Percentiles rank a stretch among this genome's conserved stretches.
phyloP scores from a whole-genome alignment of 805 yeast genomes.

The Teunomyces funiuensis region DNA sequence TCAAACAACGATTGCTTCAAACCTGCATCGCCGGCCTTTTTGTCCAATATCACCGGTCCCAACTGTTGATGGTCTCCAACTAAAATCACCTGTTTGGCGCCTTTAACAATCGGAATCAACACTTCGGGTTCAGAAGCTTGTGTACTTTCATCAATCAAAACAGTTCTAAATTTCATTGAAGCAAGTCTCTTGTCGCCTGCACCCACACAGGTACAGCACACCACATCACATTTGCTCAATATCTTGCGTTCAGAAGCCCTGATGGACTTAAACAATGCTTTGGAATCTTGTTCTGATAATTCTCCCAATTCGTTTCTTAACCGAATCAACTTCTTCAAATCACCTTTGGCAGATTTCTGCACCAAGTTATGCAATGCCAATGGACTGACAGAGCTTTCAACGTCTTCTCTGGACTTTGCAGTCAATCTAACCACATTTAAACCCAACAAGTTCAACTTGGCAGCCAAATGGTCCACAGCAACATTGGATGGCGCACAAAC shows the following conservation, averaged over 20 bases:
- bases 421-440: conserved; percentile 74
- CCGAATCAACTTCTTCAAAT: conserved; percentile 56
- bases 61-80: conserved; percentile 97
- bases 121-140: conserved; percentile 94
- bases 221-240: conserved; percentile 64
- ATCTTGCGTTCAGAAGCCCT: conserved; percentile 49
- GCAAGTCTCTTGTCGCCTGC: conserved; percentile 76
- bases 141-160: conserved; percentile 87
- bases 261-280: conserved; percentile 40
- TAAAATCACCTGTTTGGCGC: conserved; percentile 83
- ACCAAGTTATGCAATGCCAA: conserved; percentile 59
- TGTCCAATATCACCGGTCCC: conserved; percentile 86
- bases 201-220: conserved; percentile 90
- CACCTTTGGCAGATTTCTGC: conserved; percentile 47
- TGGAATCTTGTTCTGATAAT: conserved; percentile 54
- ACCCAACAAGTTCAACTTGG: conserved; percentile 67
- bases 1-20: conserved; percentile 85
- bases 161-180: conserved; percentile 63
- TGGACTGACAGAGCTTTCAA: conserved; percentile 60
- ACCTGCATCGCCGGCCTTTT: conserved; percentile 83
- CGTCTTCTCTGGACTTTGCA: conserved; percentile 79
- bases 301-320: conserved; percentile 70
- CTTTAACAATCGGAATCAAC: conserved; percentile 83
- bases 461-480: conserved; percentile 89
- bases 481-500: conserved; percentile 97